Evolutionary conservation across 345 rosid genomes (phyloP), one percentile per base, ranked within the genome.

Genomic region (Ceriops zippeliana): DNA sequence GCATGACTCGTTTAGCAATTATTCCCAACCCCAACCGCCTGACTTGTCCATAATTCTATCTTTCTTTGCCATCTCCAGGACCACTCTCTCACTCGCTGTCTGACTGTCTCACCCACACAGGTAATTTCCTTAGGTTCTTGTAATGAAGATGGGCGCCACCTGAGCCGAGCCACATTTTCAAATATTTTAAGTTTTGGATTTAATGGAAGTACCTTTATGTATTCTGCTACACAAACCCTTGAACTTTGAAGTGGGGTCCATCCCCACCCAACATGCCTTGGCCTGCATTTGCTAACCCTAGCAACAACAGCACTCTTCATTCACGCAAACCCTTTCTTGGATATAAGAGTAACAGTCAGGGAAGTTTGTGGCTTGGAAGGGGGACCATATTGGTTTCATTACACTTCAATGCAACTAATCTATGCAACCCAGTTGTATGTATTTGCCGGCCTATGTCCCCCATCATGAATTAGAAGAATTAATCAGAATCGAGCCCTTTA

Each of bases 301-400:
- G 52, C 20, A 42, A 24, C 26, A 70, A 66, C 65, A 79, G 66
- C 74, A 72, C 28, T 49, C 73, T 73, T 75, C 74, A 53, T 68
- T 76, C 76, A 66, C 47, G 73, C 69, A 70, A 66, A 71, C 59
- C 22, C 66, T 62, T 62, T 81, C 80, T 75, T 81, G 68, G 80
- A 82, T 86, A 83, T 73, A 83, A 67, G 75, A 79, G 84, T 83
- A 84, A 27, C 53, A 52, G 57, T 83, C 79, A 68, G 66, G 62
- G 61, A 76, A 73, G 74, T 2, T 78, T 70, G 79, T 72, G 82
- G 74, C 61, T 73, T 70, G 54, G 52, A 58, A 66, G 51, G 75
- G 82, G 85, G 84, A 75, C 86, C 84, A 72, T 32, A 22, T 52
- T 61, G 67, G 56, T 35, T 67, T 70, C 76, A 68, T 34, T 34